Evolutionary conservation across 495 filamentous ascomycete species (phyloP), one percentile per base, ranked within the genome.

Genomic region (Neurospora sp.): DNA sequence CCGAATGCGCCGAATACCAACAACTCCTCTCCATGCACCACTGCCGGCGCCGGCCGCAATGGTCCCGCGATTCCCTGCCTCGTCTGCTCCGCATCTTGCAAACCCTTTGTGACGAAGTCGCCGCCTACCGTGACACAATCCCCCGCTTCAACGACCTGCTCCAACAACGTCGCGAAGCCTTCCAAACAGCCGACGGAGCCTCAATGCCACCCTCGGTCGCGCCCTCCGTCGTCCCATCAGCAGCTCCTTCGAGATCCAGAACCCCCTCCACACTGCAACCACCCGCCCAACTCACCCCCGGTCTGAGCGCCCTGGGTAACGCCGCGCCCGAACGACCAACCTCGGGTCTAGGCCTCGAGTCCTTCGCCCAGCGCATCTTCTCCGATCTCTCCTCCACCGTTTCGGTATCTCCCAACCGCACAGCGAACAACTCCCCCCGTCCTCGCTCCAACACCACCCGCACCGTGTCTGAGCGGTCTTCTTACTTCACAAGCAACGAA

Each of bases 71-170:
- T 18, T 75, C 75, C 39, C 75, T 87, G 1, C 87, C 89, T 6
- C 86, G 86, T 0, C 75, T 89, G 9, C 77, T 91, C 10, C 75
- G 73, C 35, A 81, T 87, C 38, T 74, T 91, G 9, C 84, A 88
- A 71, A 80, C 77, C 4, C 87, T 97, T 0, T 88, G 90, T 8
- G 84, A 87, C 37, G 88, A 93, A 76, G 85, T 94, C 38, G 82
- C 86, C 41, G 81, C 85, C 3, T 93, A 91, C 82, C 87, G 90
- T 53, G 81, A 84, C n/a, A 88, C 91, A 10, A 84, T 96, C 3
- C 88, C 91, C 0, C 88, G 93, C 39, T 94, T 96, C 76, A 90
- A 94, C 72, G 88, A 92, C 31, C 85, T 94, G 9, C 82, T 96
- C 37, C 87, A 91, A 61, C 91, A 93, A 74, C 90, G 92, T 18